Evolutionary conservation across 148 eudicot genomes (phyloP), one percentile per base, ranked within the genome.

Genomic region (Spergularia bocconei): DNA sequence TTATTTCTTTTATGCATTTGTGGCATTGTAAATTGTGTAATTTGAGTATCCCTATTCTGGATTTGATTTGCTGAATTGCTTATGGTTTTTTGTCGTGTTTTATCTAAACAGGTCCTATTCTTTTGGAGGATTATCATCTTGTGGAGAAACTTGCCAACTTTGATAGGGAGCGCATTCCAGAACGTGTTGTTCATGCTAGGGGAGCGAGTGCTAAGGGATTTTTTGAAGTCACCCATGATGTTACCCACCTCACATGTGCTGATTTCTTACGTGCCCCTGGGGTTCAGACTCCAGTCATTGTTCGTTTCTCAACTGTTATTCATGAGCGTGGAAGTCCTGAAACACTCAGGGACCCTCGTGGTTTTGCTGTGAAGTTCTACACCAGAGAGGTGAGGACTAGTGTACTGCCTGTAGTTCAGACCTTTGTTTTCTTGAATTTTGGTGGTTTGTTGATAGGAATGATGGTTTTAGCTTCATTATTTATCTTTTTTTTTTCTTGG

Each of bases 251-350:
- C 59, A 86, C 95, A 17, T 90, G 95, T 80, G 98, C 98, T 77
- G 98, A 93, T 82, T 93, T 93, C 75, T 85, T 93, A 74, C 80
- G 95, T 41, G 88, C 95, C 54, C 98, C 98, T 15, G 98, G 98
- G 29, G 97, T 91, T 50, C 98, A 93, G 77, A 91, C 98, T 23
- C 98, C 98, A 58, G 89, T 91, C 6, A 93, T 93, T 83, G 97
- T 93, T 77, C 91, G 97, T 50, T 91, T 93, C 85, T 93, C 98
- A 52, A 93, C 98, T 79, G 98, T 93, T 69, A 90, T 91, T 78
- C 98, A 93, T 82, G 98, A 93, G 69, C 97, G 97, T 82, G 98
- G 95, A 36, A 93, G 98, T 81, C 98, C 98, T 66, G 97, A 93
- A 83, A 91, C 97, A 77, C 69, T 93, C 55, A 88, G 98, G 76